Evolutionary conservation across 306 rosid genomes (phyloP).

Genomic region (Acacia crassicarpa): DNA sequence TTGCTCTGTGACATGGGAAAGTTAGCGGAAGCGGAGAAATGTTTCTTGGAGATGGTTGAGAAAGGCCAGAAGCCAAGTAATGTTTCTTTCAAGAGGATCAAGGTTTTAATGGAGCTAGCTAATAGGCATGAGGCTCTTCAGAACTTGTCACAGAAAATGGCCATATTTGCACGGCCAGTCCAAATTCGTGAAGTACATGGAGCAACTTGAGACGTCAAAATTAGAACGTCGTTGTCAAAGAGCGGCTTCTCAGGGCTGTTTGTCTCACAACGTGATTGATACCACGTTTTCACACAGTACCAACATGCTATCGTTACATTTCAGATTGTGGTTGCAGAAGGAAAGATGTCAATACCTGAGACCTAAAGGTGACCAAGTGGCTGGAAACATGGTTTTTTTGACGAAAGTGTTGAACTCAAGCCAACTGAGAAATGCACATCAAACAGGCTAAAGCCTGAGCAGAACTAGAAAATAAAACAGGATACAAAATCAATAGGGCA

Average conservation of each 20-base stretch:
- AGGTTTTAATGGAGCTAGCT: constrained; percentile 86
- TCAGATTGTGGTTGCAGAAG: constrained; percentile 23
- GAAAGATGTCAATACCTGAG: constrained; percentile 7
- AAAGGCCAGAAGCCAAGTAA: constrained; percentile 83
- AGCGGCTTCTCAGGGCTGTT: neutral
- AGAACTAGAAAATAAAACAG: neutral
- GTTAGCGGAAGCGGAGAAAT: constrained; percentile 71
- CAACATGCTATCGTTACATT: neutral
- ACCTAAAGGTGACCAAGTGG: neutral
- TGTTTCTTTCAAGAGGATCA: constrained; percentile 79
- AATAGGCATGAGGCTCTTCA: constrained; percentile 64
- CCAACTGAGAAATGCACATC: neutral
- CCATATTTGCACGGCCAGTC: constrained; percentile 43
- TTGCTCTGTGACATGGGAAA: constrained; percentile 85
- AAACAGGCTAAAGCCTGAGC: neutral
- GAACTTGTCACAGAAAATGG: constrained; percentile 69
- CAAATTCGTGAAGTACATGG: constrained; percentile 34
- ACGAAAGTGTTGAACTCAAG: neutral
- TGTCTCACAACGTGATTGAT: neutral
- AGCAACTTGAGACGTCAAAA: constrained; percentile 9
- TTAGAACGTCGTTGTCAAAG: neutral
- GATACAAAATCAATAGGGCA: neutral
- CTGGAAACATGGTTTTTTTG: neutral
- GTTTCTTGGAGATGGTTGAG: constrained; percentile 87
- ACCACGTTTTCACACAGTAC: neutral